Evolutionary conservation across 768 basidiomycete genomes (phyloP).

Genomic region (Candolleomyces aberdarensis): DNA sequence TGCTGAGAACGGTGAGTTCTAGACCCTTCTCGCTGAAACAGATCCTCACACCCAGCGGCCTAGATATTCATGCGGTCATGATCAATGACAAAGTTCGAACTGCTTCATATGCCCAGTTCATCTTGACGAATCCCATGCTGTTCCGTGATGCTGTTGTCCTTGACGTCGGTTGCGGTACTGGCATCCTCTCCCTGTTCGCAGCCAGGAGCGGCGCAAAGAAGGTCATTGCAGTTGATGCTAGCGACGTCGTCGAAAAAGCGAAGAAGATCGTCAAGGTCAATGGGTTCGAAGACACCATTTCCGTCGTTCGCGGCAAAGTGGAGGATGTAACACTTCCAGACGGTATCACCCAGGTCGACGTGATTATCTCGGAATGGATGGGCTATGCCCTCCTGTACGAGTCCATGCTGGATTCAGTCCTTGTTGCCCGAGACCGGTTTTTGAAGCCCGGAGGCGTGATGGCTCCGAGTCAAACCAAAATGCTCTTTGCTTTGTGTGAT

Average conservation of each 20-base stretch:
- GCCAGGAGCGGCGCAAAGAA: slow-evolving; percentile 86
- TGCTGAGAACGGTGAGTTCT: slow-evolving; percentile 70
- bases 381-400: slow-evolving; percentile 90
- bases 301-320: slow-evolving; percentile 86
- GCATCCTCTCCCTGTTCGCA: slow-evolving; percentile 87
- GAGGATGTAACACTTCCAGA: slow-evolving; percentile 83
- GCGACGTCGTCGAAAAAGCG: slow-evolving; percentile 76
- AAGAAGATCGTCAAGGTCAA: slow-evolving; percentile 77
- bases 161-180: slow-evolving; percentile 96
- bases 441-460: slow-evolving; percentile 75
- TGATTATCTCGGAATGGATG: slow-evolving; percentile 99
- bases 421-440: slow-evolving; percentile 85
- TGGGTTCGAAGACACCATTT: slow-evolving; percentile 68
- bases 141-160: slow-evolving; percentile 87
- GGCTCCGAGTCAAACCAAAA: slow-evolving; percentile 86
- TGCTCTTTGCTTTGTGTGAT: slow-evolving; percentile 83
- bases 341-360: slow-evolving; percentile 73
- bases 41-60: neutral
- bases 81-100: slow-evolving; percentile 94
- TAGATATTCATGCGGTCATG: slow-evolving; percentile 96
- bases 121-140: slow-evolving; percentile 73
- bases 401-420: slow-evolving; percentile 95
- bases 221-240: slow-evolving; percentile 91
- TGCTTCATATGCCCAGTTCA: slow-evolving; percentile 88
- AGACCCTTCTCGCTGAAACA: neutral